These are phyloP conservation scores for Sanguinoderma infundibulare DNA, from an alignment of 1,284 basidiomycete genomes.

Conservation along the genomic window DNA sequence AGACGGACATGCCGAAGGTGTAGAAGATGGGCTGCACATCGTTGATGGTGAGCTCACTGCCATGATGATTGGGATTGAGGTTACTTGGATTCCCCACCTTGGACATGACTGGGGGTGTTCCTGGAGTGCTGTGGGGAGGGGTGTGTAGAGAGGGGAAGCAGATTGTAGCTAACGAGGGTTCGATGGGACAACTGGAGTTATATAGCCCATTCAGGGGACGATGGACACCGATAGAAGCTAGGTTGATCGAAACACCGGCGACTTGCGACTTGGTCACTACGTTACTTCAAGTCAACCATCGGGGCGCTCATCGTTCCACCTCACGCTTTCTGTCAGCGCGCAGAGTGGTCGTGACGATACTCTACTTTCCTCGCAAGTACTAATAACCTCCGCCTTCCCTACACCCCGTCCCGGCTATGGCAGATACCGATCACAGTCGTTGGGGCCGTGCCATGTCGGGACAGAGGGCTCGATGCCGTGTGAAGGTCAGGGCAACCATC, in stretches of 20 bases:
- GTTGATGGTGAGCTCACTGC: not conserved
- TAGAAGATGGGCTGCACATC: conserved; percentile 45
- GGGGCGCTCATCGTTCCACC: too few relatives aligned
- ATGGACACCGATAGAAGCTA: not conserved
- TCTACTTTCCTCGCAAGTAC: too few relatives aligned
- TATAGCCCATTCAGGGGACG: not conserved
- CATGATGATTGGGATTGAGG: not conserved
- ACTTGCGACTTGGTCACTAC: not conserved
- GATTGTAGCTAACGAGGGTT: not conserved
- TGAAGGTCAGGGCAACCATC: too few relatives aligned
- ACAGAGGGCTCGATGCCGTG: too few relatives aligned
- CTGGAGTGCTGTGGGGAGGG: not conserved
- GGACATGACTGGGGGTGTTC: not conserved
- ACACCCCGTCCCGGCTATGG: too few relatives aligned
- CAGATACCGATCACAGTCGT: too few relatives aligned
- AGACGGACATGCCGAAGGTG: conserved; percentile 49
- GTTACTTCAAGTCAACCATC: too few relatives aligned
- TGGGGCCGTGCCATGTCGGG: too few relatives aligned
- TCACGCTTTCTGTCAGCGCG: too few relatives aligned
- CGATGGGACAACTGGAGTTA: not conserved
- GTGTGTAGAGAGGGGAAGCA: not conserved
- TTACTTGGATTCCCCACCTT: not conserved
- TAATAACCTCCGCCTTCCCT: too few relatives aligned
- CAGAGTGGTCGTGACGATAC: too few relatives aligned
- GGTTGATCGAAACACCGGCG: not conserved